Evolutionary conservation across 192 early-diverging fungal species (phyloP), one percentile per base, ranked within the genome.

Genomic region (Umbelopsis sp.): DNA sequence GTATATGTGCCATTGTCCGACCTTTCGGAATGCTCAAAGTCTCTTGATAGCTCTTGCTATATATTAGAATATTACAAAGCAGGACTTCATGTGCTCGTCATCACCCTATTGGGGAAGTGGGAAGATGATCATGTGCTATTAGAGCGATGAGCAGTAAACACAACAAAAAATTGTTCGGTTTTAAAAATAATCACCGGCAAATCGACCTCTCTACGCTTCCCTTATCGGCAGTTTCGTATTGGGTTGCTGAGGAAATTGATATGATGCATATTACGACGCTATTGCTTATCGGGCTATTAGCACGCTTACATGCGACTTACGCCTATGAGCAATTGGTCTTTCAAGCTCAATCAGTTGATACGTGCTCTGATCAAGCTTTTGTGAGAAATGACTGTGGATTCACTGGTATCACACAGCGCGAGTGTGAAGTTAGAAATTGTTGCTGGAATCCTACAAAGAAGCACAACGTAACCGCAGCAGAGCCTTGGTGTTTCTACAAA

Each of bases 401-500:
- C 30, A 22, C 16, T 18, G 55, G 55, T 15, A 61, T 61, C 21
- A 61, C 13, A 16, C 21, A 35, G 15, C 55, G 55, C 33, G 55
- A 61, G 30, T 61, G 55, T 25, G 27, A 61, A 61, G 27, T 61
- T 4, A 27, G 55, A 16, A 61, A 61, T 35, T 61, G 55, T 16
- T 61, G 55, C 27, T 61, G 55, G 55, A 61, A 18, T n/a, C 55
- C 55, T 35, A n/a, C 55, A 16, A 61, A 61, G 33, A 35, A 25
- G 25, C 55, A 25, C 30, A 61, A 61, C 13, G 1, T 61, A 15
- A 61, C 55, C 1, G 11, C 55, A 3, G 25, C 27, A 27, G 55
- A 61, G 25, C 55, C 55, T 5, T 61, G 55, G 55, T 61, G 55
- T 18, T 61, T 61, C 33, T 61, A 61, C 55, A 61, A 61, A 8